These are phyloP conservation scores for Phytophthora brassicae DNA, from an alignment of 352 stramenopile species.

Conservation along the genomic window DNA sequence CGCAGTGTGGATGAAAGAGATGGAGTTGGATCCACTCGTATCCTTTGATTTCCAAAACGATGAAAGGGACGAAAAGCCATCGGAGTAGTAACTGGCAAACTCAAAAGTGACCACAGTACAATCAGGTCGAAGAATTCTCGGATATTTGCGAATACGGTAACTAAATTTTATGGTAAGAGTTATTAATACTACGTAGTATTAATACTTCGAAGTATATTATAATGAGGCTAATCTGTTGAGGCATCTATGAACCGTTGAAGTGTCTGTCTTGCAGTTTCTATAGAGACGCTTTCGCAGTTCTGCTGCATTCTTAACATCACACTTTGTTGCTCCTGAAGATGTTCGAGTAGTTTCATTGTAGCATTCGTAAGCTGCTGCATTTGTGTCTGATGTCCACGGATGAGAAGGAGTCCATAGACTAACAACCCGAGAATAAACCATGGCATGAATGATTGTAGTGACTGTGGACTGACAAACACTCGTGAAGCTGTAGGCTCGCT, in stretches of 20 bases:
- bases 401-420: slow-evolving; percentile 38
- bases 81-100: too few relatives aligned
- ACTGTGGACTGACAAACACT: background rate
- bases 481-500: background rate
- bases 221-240: slow-evolving; percentile 16
- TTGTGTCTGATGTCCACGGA: slow-evolving; percentile 44
- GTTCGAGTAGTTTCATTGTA: slow-evolving; percentile 41
- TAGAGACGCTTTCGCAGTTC: slow-evolving; percentile 25
- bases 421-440: slow-evolving; percentile 40
- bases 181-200: too few relatives aligned
- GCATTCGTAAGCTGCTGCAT: slow-evolving; percentile 44
- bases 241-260: slow-evolving; percentile 31
- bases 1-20: too few relatives aligned
- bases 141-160: too few relatives aligned
- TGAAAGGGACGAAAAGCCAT: too few relatives aligned
- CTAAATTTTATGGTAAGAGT: too few relatives aligned
- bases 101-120: too few relatives aligned
- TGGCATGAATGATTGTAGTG: too few relatives aligned
- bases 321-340: slow-evolving; percentile 31
- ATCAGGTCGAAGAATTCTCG: too few relatives aligned
- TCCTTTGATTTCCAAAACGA: too few relatives aligned
- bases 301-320: slow-evolving; percentile 29
- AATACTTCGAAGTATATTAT: slow-evolving; percentile 1
- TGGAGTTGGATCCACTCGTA: too few relatives aligned
- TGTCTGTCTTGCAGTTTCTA: slow-evolving; percentile 29